Evolutionary conservation across 345 rosid genomes (phyloP).

Genomic region (Euclidium syriacum): DNA sequence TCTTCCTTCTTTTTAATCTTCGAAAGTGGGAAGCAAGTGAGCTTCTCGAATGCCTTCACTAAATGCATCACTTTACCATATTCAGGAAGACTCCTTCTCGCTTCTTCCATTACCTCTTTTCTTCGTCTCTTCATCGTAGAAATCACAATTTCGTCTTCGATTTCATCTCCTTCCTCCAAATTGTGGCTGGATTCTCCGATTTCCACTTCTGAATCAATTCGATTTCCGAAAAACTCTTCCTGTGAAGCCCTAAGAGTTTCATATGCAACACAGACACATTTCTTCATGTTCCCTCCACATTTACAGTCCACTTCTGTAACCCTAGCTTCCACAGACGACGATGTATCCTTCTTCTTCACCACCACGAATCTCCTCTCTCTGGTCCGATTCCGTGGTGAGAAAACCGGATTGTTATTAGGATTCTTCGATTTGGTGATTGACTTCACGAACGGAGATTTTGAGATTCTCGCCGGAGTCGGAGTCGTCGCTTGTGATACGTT

Average conservation of each 20-base stretch:
- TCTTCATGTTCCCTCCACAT: constrained; percentile 47
- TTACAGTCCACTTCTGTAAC: constrained; percentile 40
- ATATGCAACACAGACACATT: constrained; percentile 76
- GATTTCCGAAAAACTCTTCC: constrained; percentile 55
- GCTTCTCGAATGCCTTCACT: constrained; percentile 79
- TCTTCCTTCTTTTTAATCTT: constrained; percentile 30
- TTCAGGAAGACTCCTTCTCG: constrained; percentile 64
- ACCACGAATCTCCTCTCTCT: constrained; percentile 71
- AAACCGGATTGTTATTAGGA: constrained; percentile 19
- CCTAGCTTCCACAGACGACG: constrained; percentile 10
- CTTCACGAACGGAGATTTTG: constrained; percentile 35
- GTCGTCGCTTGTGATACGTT: constrained; percentile 43
- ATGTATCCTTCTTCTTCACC: constrained; percentile 52
- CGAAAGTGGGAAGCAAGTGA: constrained; percentile 38
- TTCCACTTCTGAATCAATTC: constrained; percentile 13
- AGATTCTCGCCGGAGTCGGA: constrained; percentile 34
- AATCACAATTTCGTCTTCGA: constrained; percentile 17
- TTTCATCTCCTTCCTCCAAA: constrained; percentile 15
- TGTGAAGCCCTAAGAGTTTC: constrained; percentile 73
- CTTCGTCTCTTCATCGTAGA: constrained; percentile 75
- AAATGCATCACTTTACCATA: constrained; percentile 76
- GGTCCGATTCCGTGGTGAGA: constrained; percentile 56
- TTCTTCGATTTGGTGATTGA: constrained; percentile 52
- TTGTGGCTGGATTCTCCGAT: constrained; percentile 10
- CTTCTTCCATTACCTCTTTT: constrained; percentile 65